These are phyloP conservation scores for Sphagnum tenellum DNA, from an alignment of 225 moss, liverwort and hornwort genomes.

Conservation along the genomic window DNA sequence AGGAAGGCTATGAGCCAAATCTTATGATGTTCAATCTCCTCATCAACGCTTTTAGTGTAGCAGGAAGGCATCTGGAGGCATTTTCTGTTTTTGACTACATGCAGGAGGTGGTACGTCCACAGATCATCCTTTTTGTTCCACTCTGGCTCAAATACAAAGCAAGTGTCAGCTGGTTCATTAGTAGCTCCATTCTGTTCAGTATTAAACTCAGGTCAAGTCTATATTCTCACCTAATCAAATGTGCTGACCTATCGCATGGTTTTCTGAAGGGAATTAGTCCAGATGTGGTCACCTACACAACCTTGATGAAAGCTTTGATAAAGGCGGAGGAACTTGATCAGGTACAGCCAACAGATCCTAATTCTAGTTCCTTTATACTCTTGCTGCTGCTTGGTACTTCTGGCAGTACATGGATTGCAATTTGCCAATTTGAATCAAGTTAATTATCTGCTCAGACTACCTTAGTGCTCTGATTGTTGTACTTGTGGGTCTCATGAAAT, in stretches of 20 bases:
- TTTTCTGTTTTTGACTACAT: conserved; percentile 86
- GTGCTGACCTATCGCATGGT: not conserved
- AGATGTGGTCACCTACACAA: conserved; percentile 92
- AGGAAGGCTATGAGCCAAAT: conserved; percentile 70
- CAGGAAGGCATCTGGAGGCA: conserved; percentile 75
- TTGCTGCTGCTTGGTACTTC: conserved; percentile 7
- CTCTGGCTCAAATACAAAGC: too few species aligned
- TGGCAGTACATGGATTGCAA: not conserved
- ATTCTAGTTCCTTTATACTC: not conserved
- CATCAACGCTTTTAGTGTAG: conserved; percentile 86
- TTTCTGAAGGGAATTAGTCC: conserved; percentile 70
- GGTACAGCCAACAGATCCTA: conserved; percentile 22
- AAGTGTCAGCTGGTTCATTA: too few species aligned
- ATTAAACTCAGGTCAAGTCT: not conserved
- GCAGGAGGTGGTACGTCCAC: conserved; percentile 57
- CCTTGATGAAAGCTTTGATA: conserved; percentile 93
- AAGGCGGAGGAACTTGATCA: conserved; percentile 68
- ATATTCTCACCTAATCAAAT: not conserved
- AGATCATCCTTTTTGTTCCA: too few species aligned
- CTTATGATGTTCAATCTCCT: conserved; percentile 85
- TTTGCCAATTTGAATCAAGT: not conserved
- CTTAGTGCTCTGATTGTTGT: too few species aligned
- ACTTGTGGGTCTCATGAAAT: too few species aligned
- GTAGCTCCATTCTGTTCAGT: too few species aligned
- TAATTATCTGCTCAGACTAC: too few species aligned